Base-by-base conservation (phyloP, 2,329 filamentous ascomycete species). In the Cladophialophora exuberans region DNA sequence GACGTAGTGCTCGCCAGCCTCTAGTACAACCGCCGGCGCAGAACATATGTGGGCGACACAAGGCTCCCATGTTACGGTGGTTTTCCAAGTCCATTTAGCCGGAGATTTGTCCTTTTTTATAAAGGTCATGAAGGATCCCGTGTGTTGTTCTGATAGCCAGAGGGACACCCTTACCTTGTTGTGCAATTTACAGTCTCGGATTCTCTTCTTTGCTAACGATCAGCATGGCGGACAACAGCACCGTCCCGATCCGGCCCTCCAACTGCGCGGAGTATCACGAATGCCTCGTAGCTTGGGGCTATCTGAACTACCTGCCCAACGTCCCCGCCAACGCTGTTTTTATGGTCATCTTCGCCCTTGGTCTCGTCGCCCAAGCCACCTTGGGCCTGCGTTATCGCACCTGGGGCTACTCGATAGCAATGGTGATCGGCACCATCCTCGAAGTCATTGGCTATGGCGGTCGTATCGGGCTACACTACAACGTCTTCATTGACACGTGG, bases 391-490 rank as follows among this genome's bases (percentile, higher is more conserved):
- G 72, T 6, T 76, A 78, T 46, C 73, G 72, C 47, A 80, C 76
- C 7, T 76, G 74, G 53, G 72, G 71, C 44, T 85, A 83, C 69
- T 72, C 73, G 49, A 59, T 79, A n/a, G 77, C 78, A 39, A 79
- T 87, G 71, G 51, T 73, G 1, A 68, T 79, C 0, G 85, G 85
- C 4, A 73, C 81, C 15, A 47, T 78, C 33, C 73, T 76, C 23
- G 84, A 87, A 67, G 69, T 84, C 10, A 60, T 85, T 20, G 85
- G 84, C 6, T 87, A 88, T 60, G 70, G 67, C 0, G 84, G 79
- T 2, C 76, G 85, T 6, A 70, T 87, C 25, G 70, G 79, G 62
- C 78, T 82, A 64, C 78, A 77, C 65, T 47, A 76, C 28, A 79
- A 86, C 63, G 73, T 72, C 1, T 78, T 75, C 56, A 51, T 76